Percentiles rank a stretch among this genome's conserved stretches.
phyloP scores from a whole-genome alignment of 129 eudicot species.

The Mikania micrantha region DNA sequence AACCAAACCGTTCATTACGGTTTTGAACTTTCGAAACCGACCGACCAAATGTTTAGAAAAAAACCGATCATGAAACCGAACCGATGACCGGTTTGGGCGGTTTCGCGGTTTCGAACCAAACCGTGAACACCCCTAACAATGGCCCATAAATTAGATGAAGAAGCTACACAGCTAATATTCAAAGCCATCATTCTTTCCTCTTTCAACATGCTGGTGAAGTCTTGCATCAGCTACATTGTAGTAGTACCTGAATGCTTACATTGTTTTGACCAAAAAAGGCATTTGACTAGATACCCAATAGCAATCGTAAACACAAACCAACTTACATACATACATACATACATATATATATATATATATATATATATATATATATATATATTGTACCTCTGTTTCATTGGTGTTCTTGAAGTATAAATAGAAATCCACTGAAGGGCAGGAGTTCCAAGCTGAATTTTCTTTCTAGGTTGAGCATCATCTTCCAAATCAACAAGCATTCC shows the following conservation, averaged over 20 bases:
- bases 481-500: constrained; percentile 58
- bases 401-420: constrained; percentile 57
- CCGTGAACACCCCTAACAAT: too few relatives aligned
- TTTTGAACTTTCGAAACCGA: too few relatives aligned
- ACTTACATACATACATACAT: too few relatives aligned
- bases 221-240: constrained; percentile 64
- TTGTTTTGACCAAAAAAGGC: not conserved
- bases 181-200: constrained; percentile 70
- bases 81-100: too few relatives aligned
- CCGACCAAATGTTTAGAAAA: too few relatives aligned
- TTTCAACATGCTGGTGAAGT: constrained; percentile 64
- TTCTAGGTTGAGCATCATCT: constrained; percentile 64
- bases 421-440: constrained; percentile 86
- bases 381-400: constrained; percentile 77
- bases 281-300: not conserved
- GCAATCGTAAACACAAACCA: too few relatives aligned
- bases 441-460: constrained; percentile 66
- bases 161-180: constrained; percentile 58
- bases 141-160: constrained; percentile 62
- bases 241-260: constrained; percentile 44
- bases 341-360: too few relatives aligned
- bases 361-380: too few relatives aligned
- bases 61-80: too few relatives aligned
- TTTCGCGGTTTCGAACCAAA: too few relatives aligned
- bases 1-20: too few relatives aligned